Evolutionary conservation across 768 basidiomycete genomes (phyloP), one percentile per base, ranked within the genome.

Genomic region (Boletus rubropictus): DNA sequence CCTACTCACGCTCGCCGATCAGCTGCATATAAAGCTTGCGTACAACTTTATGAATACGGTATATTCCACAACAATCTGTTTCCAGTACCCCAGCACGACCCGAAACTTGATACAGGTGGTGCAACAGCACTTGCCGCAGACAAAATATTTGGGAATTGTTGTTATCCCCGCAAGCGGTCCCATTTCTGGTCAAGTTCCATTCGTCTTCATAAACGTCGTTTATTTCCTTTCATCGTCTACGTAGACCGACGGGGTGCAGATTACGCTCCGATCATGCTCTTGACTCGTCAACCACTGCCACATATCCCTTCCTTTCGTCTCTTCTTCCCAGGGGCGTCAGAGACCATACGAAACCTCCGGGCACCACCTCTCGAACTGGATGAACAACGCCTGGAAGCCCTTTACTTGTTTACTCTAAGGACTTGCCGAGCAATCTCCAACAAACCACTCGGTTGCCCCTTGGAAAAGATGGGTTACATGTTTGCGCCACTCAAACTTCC

Each of bases 221-320:
- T 59, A 46, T 46, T 60, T 42, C 58, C 72, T 7, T 63, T 86
- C 27, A 66, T 89, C 33, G 60, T 71, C 41, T 61, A 62, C 10
- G 53, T 65, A 17, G 64, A 62, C 22, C 57, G 59, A 21, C 62
- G 17, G 20, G 53, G 43, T 39, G 54, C 67, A 44, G 50, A 66
- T n/a, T 76, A 79, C 53, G 75, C 74, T 10, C 82, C 86, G 3
- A 67, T 92, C 46, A 60, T 80, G 15, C 60, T 92, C 29, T 69
- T 92, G 33, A 86, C 87, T 7, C 75, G 82, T 37, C 70, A 72
- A 21, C 84, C 86, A 14, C 68, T 90, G 7, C 86, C 89, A 3
- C 56, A 66, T 20, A 57, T 90, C 18, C 60, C 70, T 3, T 55
- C 64, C 28, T 80, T 90, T 64, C 71, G 72, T 39, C 61, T 91